Evolutionary conservation across 768 basidiomycete species (phyloP), one percentile per base, ranked within the genome.

Genomic region (Botryobasidium botryosum): DNA sequence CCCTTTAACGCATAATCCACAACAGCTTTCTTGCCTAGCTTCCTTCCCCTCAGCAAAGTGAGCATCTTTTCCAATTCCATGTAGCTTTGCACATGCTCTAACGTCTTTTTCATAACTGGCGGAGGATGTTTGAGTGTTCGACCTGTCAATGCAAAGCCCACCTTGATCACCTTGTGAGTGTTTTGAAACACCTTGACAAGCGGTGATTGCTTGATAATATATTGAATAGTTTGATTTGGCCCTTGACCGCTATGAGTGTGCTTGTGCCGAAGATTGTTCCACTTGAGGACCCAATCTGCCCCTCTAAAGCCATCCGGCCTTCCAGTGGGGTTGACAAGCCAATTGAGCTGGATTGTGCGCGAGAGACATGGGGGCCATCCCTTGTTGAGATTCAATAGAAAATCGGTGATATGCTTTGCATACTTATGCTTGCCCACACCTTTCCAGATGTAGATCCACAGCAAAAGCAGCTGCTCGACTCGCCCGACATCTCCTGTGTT

Each of bases 401-500:
- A 56, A 2, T 47, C 45, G 1, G 51, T n/a, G n/a, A 62, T 42
- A 15, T 59, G 51, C 5, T 48, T 31, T 3, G 43, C 17, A 32
- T 44, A 44, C 35, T 44, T 0, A 56, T 63, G 62, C 47, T 65
- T 65, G 8, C 59, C 55, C 5, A 43, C 43, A 0, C 1, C 48
- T 29, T 37, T 20, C 7, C 31, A 44, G 13, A 44, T 17, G 7
- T 7, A 15, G 7, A 17, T 5, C 37, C 37, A 39, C 10, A 10
- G 23, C 37, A 10, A 39, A 24, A 39, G 37, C 8, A 39, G 12
- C 10, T 35, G 20, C 45, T 62, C 60, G 2, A 64, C 52, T 2
- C 59, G 49, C 0, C 63, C 61, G 39, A 65, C 60, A 42, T 63
- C 63, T 0, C 62, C 56, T 1, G 6, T 5, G 24, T 62, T 64